Evolutionary conservation across 163 green algal species (phyloP).

Genomic region (Volvox carteri): DNA sequence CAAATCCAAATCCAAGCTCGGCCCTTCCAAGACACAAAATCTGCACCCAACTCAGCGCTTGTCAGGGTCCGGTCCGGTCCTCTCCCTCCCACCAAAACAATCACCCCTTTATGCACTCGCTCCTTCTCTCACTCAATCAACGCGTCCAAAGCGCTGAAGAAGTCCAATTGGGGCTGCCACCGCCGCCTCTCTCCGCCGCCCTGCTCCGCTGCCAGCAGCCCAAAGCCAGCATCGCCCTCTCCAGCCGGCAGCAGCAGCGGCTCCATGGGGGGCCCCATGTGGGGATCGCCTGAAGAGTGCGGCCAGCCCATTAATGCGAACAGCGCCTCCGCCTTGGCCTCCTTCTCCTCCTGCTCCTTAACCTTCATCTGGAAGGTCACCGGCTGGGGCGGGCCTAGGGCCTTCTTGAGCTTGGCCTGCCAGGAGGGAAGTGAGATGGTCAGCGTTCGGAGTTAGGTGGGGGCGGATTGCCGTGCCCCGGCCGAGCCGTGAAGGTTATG

Average conservation of each 20-base stretch:
- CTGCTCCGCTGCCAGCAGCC: neutral
- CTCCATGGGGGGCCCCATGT: slow-evolving; percentile 6
- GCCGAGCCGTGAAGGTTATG: too few relatives aligned
- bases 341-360: slow-evolving; percentile 7
- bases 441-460: too few relatives aligned
- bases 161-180: slow-evolving; percentile 21
- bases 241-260: neutral
- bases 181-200: neutral
- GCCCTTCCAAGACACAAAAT: too few relatives aligned
- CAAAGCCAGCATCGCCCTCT: slow-evolving; percentile 1
- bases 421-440: too few relatives aligned
- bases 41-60: too few relatives aligned
- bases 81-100: neutral
- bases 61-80: too few relatives aligned
- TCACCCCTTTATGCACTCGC: neutral
- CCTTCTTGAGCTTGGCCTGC: slow-evolving; percentile 51
- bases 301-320: slow-evolving; percentile 38
- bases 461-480: too few relatives aligned
- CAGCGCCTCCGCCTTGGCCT: slow-evolving; percentile 45
- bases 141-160: slow-evolving; percentile 4
- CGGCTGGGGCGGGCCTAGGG: slow-evolving; percentile 34
- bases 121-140: slow-evolving; percentile 1
- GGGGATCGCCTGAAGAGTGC: slow-evolving; percentile 25
- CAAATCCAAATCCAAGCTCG: too few relatives aligned
- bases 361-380: slow-evolving; percentile 38